These are phyloP conservation scores for Sarocladium oryzae DNA, from an alignment of 2,329 filamentous ascomycete species.

Conservation along the genomic window DNA sequence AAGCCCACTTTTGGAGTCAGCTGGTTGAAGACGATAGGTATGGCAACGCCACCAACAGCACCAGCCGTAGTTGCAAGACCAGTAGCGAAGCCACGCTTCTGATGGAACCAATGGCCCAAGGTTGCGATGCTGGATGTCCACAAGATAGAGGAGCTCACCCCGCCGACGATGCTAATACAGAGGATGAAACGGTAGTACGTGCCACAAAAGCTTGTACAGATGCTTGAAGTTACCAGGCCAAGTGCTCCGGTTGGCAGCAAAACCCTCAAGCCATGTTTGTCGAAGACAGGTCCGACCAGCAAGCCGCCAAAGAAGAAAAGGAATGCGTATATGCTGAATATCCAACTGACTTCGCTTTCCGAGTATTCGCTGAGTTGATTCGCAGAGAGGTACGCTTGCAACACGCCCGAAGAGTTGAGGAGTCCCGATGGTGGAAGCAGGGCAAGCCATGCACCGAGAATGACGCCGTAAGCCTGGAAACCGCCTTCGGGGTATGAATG, in stretches of 20 bases:
- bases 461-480: constrained; percentile 60
- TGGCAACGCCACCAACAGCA: constrained; percentile 45
- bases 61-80: constrained; percentile 48
- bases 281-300: constrained; percentile 77
- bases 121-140: constrained; percentile 36
- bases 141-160: constrained; percentile 33
- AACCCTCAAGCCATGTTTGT: constrained; percentile 62
- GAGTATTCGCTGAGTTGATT: constrained; percentile 65
- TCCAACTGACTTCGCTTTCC: constrained; percentile 72
- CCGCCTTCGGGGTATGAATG: constrained; percentile 61
- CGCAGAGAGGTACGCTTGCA: constrained; percentile 68
- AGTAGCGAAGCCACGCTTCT: constrained; percentile 43
- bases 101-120: constrained; percentile 45
- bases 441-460: constrained; percentile 62
- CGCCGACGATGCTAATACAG: constrained; percentile 14
- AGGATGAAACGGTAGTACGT: constrained; percentile 39
- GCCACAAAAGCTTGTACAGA: constrained; percentile 63
- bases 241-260: constrained; percentile 61
- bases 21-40: constrained; percentile 22
- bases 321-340: constrained; percentile 77
- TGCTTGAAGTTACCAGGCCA: constrained; percentile 52
- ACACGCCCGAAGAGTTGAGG: constrained; percentile 49
- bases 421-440: constrained; percentile 60
- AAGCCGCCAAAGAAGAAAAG: constrained; percentile 76
- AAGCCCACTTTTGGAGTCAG: constrained; percentile 18